These are phyloP conservation scores for Populus simonii DNA, from an alignment of 345 rosid species.

Conservation along the genomic window DNA sequence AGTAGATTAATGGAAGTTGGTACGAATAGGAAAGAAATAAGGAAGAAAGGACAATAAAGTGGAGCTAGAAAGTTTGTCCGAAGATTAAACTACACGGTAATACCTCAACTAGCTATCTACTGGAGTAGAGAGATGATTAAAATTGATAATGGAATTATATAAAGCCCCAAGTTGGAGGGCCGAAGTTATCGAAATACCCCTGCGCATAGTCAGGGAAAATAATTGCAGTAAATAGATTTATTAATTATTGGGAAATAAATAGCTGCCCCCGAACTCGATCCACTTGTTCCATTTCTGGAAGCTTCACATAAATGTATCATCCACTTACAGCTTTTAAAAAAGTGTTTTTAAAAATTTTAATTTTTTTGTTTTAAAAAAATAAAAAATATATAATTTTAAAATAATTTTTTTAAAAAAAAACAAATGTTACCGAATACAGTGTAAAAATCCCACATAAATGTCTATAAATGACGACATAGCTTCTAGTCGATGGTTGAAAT, in stretches of 20 bases:
- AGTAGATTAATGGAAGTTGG: constrained; percentile 28
- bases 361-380: too few relatives aligned
- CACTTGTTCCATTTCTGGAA: not conserved
- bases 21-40: not conserved
- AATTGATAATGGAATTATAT: not conserved
- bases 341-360: too few relatives aligned
- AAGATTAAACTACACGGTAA: not conserved
- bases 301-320: not conserved
- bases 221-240: not conserved
- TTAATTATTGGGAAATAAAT: not conserved
- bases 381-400: too few relatives aligned
- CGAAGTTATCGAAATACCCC: constrained; percentile 11
- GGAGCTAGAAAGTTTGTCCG: not conserved
- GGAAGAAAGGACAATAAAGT: constrained; percentile 4
- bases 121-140: not conserved
- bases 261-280: not conserved
- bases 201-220: not conserved
- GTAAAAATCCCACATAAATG: too few relatives aligned
- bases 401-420: too few relatives aligned
- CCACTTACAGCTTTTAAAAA: too few relatives aligned
- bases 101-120: not conserved
- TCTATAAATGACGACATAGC: too few relatives aligned
- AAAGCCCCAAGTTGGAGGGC: constrained; percentile 12
- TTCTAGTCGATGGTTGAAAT: not conserved
- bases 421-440: too few relatives aligned